These are phyloP conservation scores for Mariannaea elegans DNA, from an alignment of 2,329 filamentous ascomycete genomes.

Conservation along the genomic window DNA sequence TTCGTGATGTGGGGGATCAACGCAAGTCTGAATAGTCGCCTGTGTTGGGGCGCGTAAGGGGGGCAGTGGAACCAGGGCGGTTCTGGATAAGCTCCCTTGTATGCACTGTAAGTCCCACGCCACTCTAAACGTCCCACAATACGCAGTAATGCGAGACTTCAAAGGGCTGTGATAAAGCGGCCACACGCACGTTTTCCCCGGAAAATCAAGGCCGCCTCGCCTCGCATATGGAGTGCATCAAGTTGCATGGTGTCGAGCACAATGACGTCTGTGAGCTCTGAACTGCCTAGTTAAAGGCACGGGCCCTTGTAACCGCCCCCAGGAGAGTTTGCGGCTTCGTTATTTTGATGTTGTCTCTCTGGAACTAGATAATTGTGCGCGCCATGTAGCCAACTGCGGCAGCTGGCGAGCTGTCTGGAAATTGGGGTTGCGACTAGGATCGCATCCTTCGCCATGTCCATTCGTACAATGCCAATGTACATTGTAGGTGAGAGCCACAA, in stretches of 20 bases:
- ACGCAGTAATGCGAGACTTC: conserved; percentile 31
- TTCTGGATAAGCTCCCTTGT: conserved; percentile 19
- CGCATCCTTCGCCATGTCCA: neutral
- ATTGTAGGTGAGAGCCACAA: conserved; percentile 19
- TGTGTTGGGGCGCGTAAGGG: conserved; percentile 17
- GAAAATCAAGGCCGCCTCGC: conserved; percentile 37
- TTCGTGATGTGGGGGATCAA: conserved; percentile 39
- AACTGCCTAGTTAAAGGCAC: conserved; percentile 26
- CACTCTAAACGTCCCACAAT: conserved; percentile 29
- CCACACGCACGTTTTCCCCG: conserved; percentile 35
- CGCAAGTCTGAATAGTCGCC: conserved; percentile 16
- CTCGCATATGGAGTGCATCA: conserved; percentile 37
- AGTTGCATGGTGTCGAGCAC: conserved; percentile 31
- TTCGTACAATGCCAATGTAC: neutral
- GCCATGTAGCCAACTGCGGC: neutral
- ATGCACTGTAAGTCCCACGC: conserved; percentile 19
- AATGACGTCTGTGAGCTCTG: conserved; percentile 34
- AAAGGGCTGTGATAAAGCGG: conserved; percentile 28
- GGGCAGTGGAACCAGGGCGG: conserved; percentile 29
- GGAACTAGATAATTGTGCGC: neutral
- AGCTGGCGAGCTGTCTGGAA: neutral
- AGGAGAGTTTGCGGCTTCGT: neutral
- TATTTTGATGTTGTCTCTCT: neutral
- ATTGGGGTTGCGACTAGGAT: neutral
- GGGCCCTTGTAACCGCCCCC: neutral